Percentiles rank a stretch among this genome's conserved stretches.
phyloP scores from a whole-genome alignment of 106 monocot genomes.

The Dioscorea zingiberensis region DNA sequence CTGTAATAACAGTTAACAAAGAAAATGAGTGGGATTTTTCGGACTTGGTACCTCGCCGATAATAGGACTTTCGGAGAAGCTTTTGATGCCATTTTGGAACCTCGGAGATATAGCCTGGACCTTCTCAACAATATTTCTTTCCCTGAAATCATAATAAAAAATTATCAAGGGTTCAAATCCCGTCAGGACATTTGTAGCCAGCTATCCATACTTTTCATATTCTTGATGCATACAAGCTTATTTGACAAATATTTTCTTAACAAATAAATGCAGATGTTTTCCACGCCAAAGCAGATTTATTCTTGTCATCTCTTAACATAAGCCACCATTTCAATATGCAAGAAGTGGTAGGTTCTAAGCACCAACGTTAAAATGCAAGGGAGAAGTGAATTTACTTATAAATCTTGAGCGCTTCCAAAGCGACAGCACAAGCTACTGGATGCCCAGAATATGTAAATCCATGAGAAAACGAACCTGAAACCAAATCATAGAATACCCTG shows the following conservation, averaged over 20 bases:
- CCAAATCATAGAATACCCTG: not conserved
- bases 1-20: not conserved
- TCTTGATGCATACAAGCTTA: too few relatives aligned
- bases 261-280: too few relatives aligned
- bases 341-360: too few relatives aligned
- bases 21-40: not conserved
- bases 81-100: constrained; percentile 86
- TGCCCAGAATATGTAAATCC: constrained; percentile 99
- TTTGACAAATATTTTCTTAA: too few relatives aligned
- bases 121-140: constrained; percentile 64
- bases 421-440: constrained; percentile 95
- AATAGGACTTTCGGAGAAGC: constrained; percentile 84
- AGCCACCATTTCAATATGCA: too few relatives aligned
- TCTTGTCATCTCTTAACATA: too few relatives aligned
- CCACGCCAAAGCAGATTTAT: too few relatives aligned
- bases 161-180: not conserved
- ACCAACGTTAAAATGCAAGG: not conserved
- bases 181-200: not conserved
- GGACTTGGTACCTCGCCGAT: constrained; percentile 66
- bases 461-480: constrained; percentile 83
- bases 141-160: constrained; percentile 32
- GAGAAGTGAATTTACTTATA: constrained; percentile 41
- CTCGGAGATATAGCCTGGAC: constrained; percentile 54
- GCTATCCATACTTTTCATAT: too few relatives aligned
- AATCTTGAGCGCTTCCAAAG: constrained; percentile 86